Percentiles rank a stretch among this genome's conserved stretches.
phyloP scores from a whole-genome alignment of 768 basidiomycete genomes.

The Thelephora aurantiotincta region DNA sequence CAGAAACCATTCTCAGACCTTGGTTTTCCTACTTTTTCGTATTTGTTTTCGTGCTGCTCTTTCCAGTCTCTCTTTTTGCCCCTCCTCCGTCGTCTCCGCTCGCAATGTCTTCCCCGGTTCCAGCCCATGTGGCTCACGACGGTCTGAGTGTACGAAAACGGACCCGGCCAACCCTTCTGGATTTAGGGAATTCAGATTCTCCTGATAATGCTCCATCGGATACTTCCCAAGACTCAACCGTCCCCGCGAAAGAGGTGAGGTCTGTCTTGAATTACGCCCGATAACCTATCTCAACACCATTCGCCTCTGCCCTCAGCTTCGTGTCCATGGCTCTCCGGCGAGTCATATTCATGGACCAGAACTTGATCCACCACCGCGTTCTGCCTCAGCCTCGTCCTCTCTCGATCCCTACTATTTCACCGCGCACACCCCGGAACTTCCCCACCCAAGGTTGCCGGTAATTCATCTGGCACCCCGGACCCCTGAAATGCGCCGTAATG shows the following conservation, averaged over 20 bases:
- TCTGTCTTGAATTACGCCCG: too few species aligned
- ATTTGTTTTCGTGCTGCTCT: conserved; percentile 10
- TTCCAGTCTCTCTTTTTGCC: conserved; percentile 21
- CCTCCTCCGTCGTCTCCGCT: conserved; percentile 20
- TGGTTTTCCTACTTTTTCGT: conserved; percentile 13
- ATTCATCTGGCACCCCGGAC: conserved; percentile 32
- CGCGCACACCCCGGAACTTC: conserved; percentile 51
- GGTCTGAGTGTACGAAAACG: conserved; percentile 26
- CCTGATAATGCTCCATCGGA: neutral
- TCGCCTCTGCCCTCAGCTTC: conserved; percentile 19
- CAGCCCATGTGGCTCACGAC: conserved; percentile 26
- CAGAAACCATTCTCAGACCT: too few species aligned
- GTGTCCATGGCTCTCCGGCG: conserved; percentile 31
- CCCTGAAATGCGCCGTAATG: conserved; percentile 37
- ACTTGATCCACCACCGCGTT: conserved; percentile 35
- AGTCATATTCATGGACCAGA: conserved; percentile 30
- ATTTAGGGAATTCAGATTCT: conserved; percentile 16
- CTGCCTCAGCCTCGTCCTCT: conserved; percentile 64
- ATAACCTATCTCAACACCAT: neutral
- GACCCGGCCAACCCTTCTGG: conserved; percentile 39
- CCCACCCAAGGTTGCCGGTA: conserved; percentile 29
- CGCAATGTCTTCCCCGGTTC: conserved; percentile 27
- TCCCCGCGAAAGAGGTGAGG: too few species aligned
- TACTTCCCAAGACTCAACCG: too few species aligned
- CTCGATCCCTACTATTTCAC: conserved; percentile 87